Evolutionary conservation across 306 rosid genomes (phyloP).

Genomic region (Malus sieversii): DNA sequence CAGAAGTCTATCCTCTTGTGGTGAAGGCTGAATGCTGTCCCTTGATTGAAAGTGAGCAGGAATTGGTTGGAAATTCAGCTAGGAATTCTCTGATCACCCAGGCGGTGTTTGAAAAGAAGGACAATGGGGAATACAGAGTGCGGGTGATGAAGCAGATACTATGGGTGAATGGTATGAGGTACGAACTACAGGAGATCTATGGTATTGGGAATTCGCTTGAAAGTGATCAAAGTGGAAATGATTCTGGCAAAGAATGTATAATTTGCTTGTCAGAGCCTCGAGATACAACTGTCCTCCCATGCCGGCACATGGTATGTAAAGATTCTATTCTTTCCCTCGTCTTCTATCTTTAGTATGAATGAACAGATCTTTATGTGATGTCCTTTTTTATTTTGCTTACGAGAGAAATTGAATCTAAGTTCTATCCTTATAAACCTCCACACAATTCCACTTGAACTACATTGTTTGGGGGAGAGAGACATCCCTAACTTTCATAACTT

Average conservation of each 20-base stretch:
- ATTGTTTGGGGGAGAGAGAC: neutral
- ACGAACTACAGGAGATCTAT: constrained; percentile 44
- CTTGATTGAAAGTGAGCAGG: constrained; percentile 5
- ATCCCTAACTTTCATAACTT: neutral
- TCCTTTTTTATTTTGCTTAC: neutral
- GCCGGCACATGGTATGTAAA: constrained; percentile 45
- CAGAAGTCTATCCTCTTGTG: constrained; percentile 43
- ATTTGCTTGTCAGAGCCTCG: constrained; percentile 51
- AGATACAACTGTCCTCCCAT: constrained; percentile 42
- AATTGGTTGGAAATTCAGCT: constrained; percentile 12
- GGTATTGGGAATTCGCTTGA: constrained; percentile 40
- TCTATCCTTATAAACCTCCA: neutral
- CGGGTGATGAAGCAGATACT: constrained; percentile 39
- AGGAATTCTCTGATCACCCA: constrained; percentile 40
- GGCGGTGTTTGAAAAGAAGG: constrained; percentile 37
- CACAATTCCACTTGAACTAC: neutral
- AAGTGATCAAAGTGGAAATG: constrained; percentile 24
- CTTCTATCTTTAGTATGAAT: neutral
- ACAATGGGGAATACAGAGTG: constrained; percentile 32
- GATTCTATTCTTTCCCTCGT: neutral
- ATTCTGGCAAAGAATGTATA: constrained; percentile 39
- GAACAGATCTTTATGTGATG: neutral
- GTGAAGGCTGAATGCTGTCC: constrained; percentile 37
- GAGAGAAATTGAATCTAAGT: neutral
- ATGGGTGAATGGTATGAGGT: constrained; percentile 40